phyloP scores from a whole-genome alignment of 2,329 filamentous ascomycete genomes.

The Fusarium sp. region DNA sequence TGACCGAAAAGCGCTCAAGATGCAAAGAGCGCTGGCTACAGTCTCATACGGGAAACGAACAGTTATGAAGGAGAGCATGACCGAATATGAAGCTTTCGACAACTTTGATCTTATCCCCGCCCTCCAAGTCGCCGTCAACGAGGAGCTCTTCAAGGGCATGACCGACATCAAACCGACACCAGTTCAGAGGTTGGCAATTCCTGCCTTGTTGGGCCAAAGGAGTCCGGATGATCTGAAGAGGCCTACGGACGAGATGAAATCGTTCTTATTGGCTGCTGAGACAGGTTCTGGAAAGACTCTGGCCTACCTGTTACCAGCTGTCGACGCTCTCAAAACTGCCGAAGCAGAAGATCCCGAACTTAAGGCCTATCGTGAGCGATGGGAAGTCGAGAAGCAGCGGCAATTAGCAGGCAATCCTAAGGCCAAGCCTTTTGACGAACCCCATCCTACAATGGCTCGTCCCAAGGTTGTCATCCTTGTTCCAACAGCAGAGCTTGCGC shows the following conservation, averaged over 20 bases:
- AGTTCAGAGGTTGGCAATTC: slow-evolving; percentile 90
- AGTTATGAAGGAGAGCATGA: slow-evolving; percentile 67
- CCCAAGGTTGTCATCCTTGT: slow-evolving; percentile 89
- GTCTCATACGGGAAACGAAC: slow-evolving; percentile 79
- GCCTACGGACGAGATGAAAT: slow-evolving; percentile 57
- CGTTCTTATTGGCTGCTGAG: slow-evolving; percentile 90
- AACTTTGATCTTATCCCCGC: slow-evolving; percentile 81
- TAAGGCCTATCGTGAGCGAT: slow-evolving; percentile 68
- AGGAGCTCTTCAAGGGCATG: slow-evolving; percentile 81
- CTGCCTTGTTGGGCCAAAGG: slow-evolving; percentile 76
- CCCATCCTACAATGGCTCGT: slow-evolving; percentile 79
- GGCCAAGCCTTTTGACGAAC: slow-evolving; percentile 75
- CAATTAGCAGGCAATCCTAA: slow-evolving; percentile 67
- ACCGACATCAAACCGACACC: slow-evolving; percentile 85
- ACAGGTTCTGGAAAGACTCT: slow-evolving; percentile 98
- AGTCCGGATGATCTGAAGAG: slow-evolving; percentile 45
- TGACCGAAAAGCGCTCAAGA: slow-evolving; percentile 84
- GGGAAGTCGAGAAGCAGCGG: slow-evolving; percentile 68
- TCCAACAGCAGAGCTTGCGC: slow-evolving; percentile 91
- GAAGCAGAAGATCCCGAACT: slow-evolving; percentile 72
- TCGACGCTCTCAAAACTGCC: slow-evolving; percentile 86
- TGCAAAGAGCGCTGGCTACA: slow-evolving; percentile 84
- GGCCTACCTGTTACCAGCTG: slow-evolving; percentile 86
- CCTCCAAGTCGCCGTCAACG: slow-evolving; percentile 77
- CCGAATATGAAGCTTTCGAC: slow-evolving; percentile 81